Evolutionary conservation across 305 asterid genomes (phyloP).

Genomic region (Rubia balearica): DNA sequence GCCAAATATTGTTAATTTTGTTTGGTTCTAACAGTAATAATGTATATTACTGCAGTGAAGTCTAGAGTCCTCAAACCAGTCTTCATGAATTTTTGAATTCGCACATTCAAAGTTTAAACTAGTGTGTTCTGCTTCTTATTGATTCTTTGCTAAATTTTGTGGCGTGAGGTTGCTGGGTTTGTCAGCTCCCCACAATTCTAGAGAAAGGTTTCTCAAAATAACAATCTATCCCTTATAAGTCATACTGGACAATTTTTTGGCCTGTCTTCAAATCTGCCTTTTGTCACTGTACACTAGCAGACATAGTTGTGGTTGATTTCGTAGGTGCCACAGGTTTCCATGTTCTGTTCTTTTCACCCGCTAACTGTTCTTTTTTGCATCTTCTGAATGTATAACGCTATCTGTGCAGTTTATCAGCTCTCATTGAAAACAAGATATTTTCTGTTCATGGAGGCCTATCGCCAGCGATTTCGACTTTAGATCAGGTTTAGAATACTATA

Average conservation of each 20-base stretch:
- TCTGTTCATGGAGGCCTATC: constrained; percentile 58
- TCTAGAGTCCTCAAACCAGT: neutral
- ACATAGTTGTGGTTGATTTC: neutral
- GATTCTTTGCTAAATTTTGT: neutral
- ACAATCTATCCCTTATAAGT: neutral
- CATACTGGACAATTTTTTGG: neutral
- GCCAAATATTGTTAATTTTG: neutral
- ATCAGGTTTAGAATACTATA: constrained; percentile 55
- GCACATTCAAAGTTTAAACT: neutral
- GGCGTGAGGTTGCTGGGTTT: neutral
- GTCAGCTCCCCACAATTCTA: neutral
- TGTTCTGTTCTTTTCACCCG: neutral
- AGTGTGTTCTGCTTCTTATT: neutral
- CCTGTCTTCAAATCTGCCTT: neutral
- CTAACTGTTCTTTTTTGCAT: neutral
- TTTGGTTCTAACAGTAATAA: neutral
- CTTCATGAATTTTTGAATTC: constrained; percentile 1
- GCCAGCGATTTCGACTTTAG: constrained; percentile 60
- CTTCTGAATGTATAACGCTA: neutral
- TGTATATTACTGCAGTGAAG: neutral
- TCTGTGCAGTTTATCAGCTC: constrained; percentile 44
- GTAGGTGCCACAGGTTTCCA: neutral
- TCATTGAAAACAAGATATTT: constrained; percentile 68
- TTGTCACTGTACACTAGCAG: neutral
- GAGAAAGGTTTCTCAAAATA: neutral